phyloP scores from a whole-genome alignment of 257 asterid species.

The Nicotiana otophora region DNA sequence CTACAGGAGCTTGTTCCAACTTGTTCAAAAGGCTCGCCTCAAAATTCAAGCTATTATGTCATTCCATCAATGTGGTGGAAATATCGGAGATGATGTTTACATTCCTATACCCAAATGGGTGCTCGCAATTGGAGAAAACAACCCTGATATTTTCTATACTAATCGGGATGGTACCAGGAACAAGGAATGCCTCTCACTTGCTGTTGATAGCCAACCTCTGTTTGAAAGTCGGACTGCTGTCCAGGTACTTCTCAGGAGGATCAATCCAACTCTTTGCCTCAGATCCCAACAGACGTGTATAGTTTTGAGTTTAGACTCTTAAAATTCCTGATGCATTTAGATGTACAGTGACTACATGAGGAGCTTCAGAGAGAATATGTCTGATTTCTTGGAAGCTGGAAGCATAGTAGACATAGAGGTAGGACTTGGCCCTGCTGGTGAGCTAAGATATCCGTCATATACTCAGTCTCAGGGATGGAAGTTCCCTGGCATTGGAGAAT shows the following conservation, averaged over 20 bases:
- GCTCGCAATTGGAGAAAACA: conserved; percentile 32
- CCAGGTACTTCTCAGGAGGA: conserved; percentile 34
- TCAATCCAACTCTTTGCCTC: background rate
- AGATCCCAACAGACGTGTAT: background rate
- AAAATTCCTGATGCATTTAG: conserved; percentile 21
- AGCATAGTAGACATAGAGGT: conserved; percentile 69
- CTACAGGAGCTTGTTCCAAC: conserved; percentile 48
- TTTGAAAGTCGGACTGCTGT: conserved; percentile 67
- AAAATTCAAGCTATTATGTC: conserved; percentile 79
- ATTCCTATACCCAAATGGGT: conserved; percentile 74
- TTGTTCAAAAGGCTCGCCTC: conserved; percentile 46
- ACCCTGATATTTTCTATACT: conserved; percentile 67
- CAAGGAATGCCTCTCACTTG: conserved; percentile 61
- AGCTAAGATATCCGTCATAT: conserved; percentile 79
- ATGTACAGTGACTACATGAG: conserved; percentile 73
- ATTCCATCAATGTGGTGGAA: conserved; percentile 90
- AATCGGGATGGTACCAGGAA: conserved; percentile 45
- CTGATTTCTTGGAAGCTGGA: conserved; percentile 45
- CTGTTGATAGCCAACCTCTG: conserved; percentile 59
- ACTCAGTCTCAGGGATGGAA: conserved; percentile 70
- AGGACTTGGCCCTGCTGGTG: conserved; percentile 91
- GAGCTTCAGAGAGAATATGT: conserved; percentile 65
- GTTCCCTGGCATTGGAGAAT: conserved; percentile 82
- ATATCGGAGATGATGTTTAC: conserved; percentile 59
- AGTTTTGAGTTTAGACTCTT: background rate